Evolutionary conservation across 768 basidiomycete species (phyloP).

Genomic region (Suillus americanus): DNA sequence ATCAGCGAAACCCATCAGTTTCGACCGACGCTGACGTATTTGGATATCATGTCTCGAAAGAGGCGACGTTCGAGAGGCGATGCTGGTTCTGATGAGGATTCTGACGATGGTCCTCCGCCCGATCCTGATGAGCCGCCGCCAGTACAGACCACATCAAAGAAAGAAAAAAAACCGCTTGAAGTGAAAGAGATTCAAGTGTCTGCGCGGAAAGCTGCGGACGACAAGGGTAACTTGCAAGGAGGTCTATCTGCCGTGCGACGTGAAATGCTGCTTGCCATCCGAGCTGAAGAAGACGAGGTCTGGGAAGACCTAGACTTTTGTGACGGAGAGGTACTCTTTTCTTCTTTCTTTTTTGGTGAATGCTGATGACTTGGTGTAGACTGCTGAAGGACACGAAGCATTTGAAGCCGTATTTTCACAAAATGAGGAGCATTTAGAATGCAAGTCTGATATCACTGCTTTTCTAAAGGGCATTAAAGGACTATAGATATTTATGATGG

Average conservation of each 20-base stretch:
- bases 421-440: conserved; percentile 47
- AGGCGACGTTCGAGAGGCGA: conserved; percentile 46
- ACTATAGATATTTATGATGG: conserved; percentile 33
- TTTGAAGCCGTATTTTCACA: conserved; percentile 68
- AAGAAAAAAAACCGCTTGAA: conserved; percentile 61
- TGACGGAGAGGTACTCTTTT: conserved; percentile 55
- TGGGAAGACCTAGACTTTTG: conserved; percentile 73
- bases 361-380: conserved; percentile 39
- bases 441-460: conserved; percentile 53
- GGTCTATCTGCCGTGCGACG: conserved; percentile 69
- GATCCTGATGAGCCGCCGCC: conserved; percentile 73
- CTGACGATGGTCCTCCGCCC: conserved; percentile 75
- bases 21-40: conserved; percentile 78
- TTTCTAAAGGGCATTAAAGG: conserved; percentile 61
- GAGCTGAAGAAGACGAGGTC: conserved; percentile 73
- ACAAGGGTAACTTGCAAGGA: conserved; percentile 58
- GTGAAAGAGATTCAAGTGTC: conserved; percentile 78
- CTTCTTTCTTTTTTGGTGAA: background rate
- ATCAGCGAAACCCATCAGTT: conserved; percentile 79
- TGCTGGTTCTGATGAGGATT: conserved; percentile 64
- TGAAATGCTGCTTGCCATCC: conserved; percentile 75
- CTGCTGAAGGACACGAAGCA: conserved; percentile 50
- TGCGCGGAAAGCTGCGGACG: conserved; percentile 63
- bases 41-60: conserved; percentile 72
- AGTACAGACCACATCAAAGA: conserved; percentile 39